phyloP scores from a whole-genome alignment of 1,284 basidiomycete species.

The Somion occarium region DNA sequence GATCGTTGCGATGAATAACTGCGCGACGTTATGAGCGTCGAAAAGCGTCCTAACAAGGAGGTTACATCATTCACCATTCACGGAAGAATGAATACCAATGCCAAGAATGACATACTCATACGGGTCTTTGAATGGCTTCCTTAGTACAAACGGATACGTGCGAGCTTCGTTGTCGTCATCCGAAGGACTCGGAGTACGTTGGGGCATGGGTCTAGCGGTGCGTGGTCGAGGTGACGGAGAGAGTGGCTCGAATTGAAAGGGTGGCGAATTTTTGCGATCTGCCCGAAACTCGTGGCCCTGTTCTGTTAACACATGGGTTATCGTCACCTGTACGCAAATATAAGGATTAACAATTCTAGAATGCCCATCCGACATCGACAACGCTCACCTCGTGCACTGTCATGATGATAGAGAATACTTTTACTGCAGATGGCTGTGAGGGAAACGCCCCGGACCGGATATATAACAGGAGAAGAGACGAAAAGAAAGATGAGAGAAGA shows the following conservation, averaged over 20 bases:
- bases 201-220: neutral
- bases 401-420: no score
- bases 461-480: neutral
- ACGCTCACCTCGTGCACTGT: no score
- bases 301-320: neutral
- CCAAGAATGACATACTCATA: constrained; percentile 13
- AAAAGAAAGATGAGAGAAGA: neutral
- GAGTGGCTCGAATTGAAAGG: neutral
- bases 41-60: constrained; percentile 19
- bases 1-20: constrained; percentile 8
- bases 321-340: neutral
- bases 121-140: constrained; percentile 23
- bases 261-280: neutral
- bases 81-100: constrained; percentile 1
- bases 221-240: neutral
- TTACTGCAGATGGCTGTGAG: no score
- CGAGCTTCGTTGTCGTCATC: neutral
- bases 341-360: neutral
- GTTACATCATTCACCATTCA: neutral
- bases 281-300: neutral
- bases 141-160: constrained; percentile 10
- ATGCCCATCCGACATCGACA: neutral
- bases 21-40: constrained; percentile 19
- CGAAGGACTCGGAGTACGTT: neutral
- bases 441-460: no score